Conservation (phyloP, 2,329 filamentous ascomycete genomes). For the Lasiodiplodia theobromae region DNA sequence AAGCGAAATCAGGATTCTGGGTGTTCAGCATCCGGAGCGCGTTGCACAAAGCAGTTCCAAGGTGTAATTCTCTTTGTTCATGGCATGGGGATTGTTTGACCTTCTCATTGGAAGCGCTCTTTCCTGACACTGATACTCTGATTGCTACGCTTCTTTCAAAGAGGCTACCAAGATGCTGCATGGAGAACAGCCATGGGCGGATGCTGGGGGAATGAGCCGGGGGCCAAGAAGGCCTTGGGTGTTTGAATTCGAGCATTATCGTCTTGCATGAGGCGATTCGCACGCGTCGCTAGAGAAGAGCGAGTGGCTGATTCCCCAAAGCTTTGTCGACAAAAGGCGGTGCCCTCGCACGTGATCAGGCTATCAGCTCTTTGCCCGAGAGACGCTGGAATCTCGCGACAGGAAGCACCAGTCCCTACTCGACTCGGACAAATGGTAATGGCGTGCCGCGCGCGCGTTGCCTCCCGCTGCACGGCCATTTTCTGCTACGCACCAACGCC, state of each 20-base stretch:
- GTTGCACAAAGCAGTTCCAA: no score
- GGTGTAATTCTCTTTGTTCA: neutral
- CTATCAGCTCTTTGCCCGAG: no score
- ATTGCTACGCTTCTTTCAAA: neutral
- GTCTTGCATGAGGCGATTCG: no score
- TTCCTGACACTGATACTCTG: neutral
- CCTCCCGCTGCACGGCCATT: no score
- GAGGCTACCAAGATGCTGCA: no score
- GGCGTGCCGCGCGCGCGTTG: no score
- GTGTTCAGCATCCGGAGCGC: no score
- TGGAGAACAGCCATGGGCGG: no score
- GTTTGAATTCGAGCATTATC: no score
- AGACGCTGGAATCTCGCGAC: neutral
- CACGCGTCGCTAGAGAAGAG: neutral
- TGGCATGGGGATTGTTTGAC: neutral
- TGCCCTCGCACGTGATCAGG: no score
- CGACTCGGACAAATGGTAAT: neutral
- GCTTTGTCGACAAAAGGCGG: neutral
- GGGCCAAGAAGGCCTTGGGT: neutral
- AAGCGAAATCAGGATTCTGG: no score
- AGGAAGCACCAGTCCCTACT: neutral
- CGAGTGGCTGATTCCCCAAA: neutral
- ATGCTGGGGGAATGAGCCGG: no score
- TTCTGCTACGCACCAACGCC: neutral
- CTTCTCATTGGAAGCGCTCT: neutral